Percentiles rank a stretch among this genome's conserved stretches.
Conservation (phyloP, 352 stramenopile species). For the Pythium phragmiticola region DNA sequence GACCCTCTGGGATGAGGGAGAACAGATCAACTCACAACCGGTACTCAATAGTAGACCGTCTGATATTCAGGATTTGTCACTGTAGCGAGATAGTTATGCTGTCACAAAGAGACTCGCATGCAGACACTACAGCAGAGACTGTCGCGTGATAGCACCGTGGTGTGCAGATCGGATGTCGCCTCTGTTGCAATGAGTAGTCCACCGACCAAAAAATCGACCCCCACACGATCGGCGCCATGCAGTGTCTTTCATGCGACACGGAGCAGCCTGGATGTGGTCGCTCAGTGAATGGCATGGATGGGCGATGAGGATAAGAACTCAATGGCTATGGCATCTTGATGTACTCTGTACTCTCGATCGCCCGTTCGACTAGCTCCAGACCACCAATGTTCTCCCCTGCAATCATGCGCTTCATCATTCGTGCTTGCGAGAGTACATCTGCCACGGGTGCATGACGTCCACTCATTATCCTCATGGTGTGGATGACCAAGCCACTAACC, state of each 20-base stretch:
- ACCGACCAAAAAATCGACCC: conserved; percentile 72
- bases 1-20: background rate
- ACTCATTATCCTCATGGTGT: background rate
- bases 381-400: conserved; percentile 64
- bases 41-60: conserved; percentile 7
- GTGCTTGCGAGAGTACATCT: conserved; percentile 66
- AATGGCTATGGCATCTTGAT: too few species aligned
- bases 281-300: background rate
- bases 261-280: conserved; percentile 48
- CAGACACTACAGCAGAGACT: too few species aligned
- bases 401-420: conserved; percentile 72
- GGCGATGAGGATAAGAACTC: background rate
- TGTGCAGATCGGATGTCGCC: conserved; percentile 35
- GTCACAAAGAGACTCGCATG: background rate
- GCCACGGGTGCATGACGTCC: conserved; percentile 35
- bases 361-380: conserved; percentile 71
- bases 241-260: conserved; percentile 55
- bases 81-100: background rate
- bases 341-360: conserved; percentile 70
- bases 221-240: conserved; percentile 67
- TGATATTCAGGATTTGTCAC: background rate
- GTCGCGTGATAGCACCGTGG: too few species aligned
- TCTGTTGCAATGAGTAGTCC: conserved; percentile 65
- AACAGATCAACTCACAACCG: too few species aligned
- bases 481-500: background rate